Evolutionary conservation across 306 rosid genomes (phyloP), one percentile per base, ranked within the genome.

Genomic region (Cicer chorassanicum): DNA sequence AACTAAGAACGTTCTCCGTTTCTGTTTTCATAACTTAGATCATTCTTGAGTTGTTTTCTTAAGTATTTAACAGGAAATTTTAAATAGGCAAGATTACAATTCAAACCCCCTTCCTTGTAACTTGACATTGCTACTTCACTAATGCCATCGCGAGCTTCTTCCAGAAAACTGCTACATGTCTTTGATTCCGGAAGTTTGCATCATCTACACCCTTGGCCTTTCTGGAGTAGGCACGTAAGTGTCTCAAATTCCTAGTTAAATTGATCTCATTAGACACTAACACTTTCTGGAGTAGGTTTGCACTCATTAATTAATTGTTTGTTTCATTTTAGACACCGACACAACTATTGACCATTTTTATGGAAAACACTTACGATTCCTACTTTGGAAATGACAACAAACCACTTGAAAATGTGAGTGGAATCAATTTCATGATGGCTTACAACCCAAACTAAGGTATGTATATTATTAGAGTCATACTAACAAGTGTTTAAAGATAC

Each of bases 291-390:
- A n/a, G n/a, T n/a, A n/a, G n/a, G n/a, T n/a, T n/a, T n/a, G n/a
- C n/a, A n/a, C n/a, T 66, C 18, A 44, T 2, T 24, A 24, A 2
- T 2, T 2, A 2, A 24, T 24, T 4, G 13, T 48, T 11, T 15
- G 5, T 53, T 53, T 15, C 7, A 51, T 1, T 1, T 7, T 2
- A 2, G 34, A 3, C 34, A 24, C 34, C 34, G 4, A 24, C 0
- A 24, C 79, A 82, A 44, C 68, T 88, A 18, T 68, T 88, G 84
- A 6, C 45, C 0, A n/a, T 1, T 59, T 48, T 80, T 15, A 18
- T 76, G 50, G 2, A 70, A 21, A 10, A 6, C 1, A 41, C 34
- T 9, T 16, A 67, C n/a, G n/a, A n/a, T 0, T 74, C 63, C 0
- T 74, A 73, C 57, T 6, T 59, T 12, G 70, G 75, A 38, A 40